Base-by-base conservation (phyloP, 2,329 filamentous ascomycete genomes). In the Lachnellula arida region DNA sequence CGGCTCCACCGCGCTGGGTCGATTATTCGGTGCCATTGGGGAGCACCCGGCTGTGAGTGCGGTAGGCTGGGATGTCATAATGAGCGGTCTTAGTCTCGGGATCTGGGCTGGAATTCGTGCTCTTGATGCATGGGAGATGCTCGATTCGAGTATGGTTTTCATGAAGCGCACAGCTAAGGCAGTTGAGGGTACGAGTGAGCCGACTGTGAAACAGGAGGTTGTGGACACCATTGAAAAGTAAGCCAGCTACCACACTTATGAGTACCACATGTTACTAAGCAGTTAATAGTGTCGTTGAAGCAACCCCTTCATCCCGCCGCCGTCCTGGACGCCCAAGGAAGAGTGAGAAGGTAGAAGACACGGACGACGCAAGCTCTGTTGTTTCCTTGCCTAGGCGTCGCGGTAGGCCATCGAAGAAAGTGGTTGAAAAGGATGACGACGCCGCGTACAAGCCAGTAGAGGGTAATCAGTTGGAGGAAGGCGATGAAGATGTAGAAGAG, bases 31-130 rank as follows among this genome's bases (percentile, higher is more conserved):
- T 42, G 76, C 79, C 1, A 74, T 81, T 50, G 74, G 73, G 56
- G 79, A 80, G 51, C 81, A 87, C 64, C 82, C 83, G 0, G 78
- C 77, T 22, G 77, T 86, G 32, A 77, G 78, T 19, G 78, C 76
- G 17, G 78, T 79, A 0, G 80, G 78, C 5, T 78, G 78, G 69
- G 84, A 87, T 67, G 82, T 83, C 1, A 65, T 87, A 14, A 72
- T 85, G 37, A 81, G 78, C 22, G 73, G 74, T 1, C 56, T 81
- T 14, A 79, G 76, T 54, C 67, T 85, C n/a, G 76, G 81, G 1
- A 55, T 79, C 2, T 86, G 82, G 82, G 76, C 79, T n/a, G 80
- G 80, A 42, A 74, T 79, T 1, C 74, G 81, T 34, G 75, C 77
- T 22, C 71, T 80, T 3, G 76, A 81, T 60, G 73, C 77, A 0